Conservation (phyloP, 805 yeast genomes). For the Lipomyces yamanashiensis region DNA sequence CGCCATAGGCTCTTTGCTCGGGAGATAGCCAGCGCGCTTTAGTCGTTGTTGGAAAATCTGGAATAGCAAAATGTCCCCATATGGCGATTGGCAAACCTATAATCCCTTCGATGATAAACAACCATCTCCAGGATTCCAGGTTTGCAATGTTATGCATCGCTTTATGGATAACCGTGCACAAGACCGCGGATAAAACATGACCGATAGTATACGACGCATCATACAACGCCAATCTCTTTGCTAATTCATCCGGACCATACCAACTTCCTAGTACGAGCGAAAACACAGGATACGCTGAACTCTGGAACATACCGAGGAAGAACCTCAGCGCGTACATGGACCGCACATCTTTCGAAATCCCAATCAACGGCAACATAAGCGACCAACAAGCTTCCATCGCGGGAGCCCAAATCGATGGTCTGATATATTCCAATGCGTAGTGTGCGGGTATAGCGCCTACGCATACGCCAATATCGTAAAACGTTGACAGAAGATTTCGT, state of each 20-base stretch:
- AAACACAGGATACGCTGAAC: constrained; percentile 56
- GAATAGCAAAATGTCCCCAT: constrained; percentile 22
- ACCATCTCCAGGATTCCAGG: constrained; percentile 48
- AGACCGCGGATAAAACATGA: constrained; percentile 57
- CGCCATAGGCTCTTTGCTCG: constrained; percentile 9
- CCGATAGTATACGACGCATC: constrained; percentile 48
- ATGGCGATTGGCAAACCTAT: constrained; percentile 37
- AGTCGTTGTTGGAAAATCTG: constrained; percentile 25
- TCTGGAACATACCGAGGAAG: constrained; percentile 42
- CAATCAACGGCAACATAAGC: constrained; percentile 36
- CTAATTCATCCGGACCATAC: constrained; percentile 60
- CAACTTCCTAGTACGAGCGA: constrained; percentile 54
- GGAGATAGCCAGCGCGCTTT: constrained; percentile 20
- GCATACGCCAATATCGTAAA: constrained; percentile 41
- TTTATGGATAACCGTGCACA: constrained; percentile 56
- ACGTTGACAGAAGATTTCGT: constrained; percentile 38
- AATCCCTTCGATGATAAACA: constrained; percentile 53
- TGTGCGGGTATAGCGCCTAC: constrained; percentile 45
- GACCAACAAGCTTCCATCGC: constrained; percentile 41
- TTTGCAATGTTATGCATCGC: constrained; percentile 35
- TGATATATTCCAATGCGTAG: constrained; percentile 40
- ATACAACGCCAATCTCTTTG: constrained; percentile 18
- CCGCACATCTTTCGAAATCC: constrained; percentile 38
- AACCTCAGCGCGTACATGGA: constrained; percentile 43
- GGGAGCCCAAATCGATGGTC: constrained; percentile 41